A percentile compares a stretch with the other conserved stretches of the same genome.
These are phyloP conservation scores for Zoysia matrella DNA, from an alignment of 202 grass and related monocot genomes.

Conservation along the genomic window DNA sequence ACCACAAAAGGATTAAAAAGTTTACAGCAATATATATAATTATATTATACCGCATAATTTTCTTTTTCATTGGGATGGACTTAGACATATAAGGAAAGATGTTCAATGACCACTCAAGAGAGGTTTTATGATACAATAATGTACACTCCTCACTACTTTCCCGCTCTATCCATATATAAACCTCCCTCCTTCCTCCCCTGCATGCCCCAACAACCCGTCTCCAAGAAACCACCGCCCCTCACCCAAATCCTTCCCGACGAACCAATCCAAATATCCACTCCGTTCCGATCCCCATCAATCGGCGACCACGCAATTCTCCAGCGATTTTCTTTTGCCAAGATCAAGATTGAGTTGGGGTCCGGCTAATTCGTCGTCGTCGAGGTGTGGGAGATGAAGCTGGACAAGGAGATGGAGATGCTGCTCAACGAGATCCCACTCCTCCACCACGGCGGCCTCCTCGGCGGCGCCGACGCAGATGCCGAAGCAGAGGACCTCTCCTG, in stretches of 20 bases:
- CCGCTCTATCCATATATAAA: conserved; percentile 51
- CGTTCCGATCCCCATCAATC: conserved; percentile 18
- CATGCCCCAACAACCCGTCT: conserved; percentile 57
- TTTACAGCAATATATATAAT: too few species aligned
- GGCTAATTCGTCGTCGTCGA: neutral
- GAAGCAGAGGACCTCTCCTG: conserved; percentile 23
- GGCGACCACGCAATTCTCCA: neutral
- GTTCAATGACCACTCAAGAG: too few species aligned
- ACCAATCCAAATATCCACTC: conserved; percentile 13
- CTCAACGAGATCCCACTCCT: conserved; percentile 78
- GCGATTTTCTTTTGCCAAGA: neutral
- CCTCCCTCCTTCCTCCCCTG: conserved; percentile 38
- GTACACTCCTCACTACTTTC: conserved; percentile 52
- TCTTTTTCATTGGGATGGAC: too few species aligned
- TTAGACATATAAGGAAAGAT: too few species aligned
- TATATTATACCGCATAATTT: too few species aligned
- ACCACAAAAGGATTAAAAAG: too few species aligned
- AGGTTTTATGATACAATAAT: too few species aligned
- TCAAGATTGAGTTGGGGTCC: neutral
- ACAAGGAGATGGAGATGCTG: conserved; percentile 84
- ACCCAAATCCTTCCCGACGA: conserved; percentile 7
- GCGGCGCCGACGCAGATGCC: neutral
- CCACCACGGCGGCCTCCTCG: conserved; percentile 46
- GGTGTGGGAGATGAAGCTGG: conserved; percentile 46
- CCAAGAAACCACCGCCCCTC: conserved; percentile 54